Evolutionary conservation across 495 filamentous ascomycete genomes (phyloP), one percentile per base, ranked within the genome.

Genomic region (Entonaema liquescens): DNA sequence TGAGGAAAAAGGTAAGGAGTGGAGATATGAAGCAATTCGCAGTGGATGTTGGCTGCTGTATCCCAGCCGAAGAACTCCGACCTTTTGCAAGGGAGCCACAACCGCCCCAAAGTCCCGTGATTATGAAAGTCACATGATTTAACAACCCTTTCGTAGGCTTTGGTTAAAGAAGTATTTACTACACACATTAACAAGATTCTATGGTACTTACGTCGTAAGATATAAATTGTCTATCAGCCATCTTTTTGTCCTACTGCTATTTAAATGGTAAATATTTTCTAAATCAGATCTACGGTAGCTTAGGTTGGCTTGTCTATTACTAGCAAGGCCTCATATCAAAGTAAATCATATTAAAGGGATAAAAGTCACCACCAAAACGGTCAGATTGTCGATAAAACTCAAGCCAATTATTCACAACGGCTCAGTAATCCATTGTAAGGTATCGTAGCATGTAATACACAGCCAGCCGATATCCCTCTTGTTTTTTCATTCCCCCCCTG

Each of bases 11-110:
- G 69, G 73, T 78, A 67, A 67, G 77, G 78, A 79, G 78, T 78
- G 83, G 83, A 83, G 80, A 81, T 79, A 28, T 73, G 70, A 75
- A 73, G 72, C 72, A 74, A 74, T 76, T 74, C 72, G 56, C 67
- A 67, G 67, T 65, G 67, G 58, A 57, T 62, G 78, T 79, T 78
- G 76, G 76, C 69, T 75, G 33, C 38, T 44, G 21, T 79, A 75
- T 76, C 65, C 65, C 38, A 38, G 31, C 53, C 29, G 29, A 56
- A 56, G 29, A 56, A 68, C 60, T 71, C 67, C 71, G 71, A 62
- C 64, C 57, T 62, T 67, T 74, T 59, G 35, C 63, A 53, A 67
- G 21, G 23, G 61, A 29, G 53, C 23, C 33, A 9, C 17, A 49
- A 56, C 1, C 21, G 33, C 15, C 15, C 38, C 23, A 26, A 59